Base-by-base conservation (phyloP, 805 yeast species). In the Nakazawaea ishiwadae region DNA sequence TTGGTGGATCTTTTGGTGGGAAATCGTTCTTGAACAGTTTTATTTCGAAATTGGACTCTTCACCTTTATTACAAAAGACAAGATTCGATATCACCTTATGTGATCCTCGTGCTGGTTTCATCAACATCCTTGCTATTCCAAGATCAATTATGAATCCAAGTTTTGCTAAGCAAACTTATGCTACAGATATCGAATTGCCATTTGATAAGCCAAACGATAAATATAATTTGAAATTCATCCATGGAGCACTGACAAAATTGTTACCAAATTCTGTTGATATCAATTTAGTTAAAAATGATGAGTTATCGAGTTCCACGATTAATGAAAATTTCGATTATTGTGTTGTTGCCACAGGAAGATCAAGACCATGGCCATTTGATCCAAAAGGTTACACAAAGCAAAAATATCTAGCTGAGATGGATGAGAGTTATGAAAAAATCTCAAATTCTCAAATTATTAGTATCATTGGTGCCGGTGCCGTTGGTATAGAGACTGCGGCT, bases 341-440 rank as follows among this genome's bases (percentile, higher is more conserved):
- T 16, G 58, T 75, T 9, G 51, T 65, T 39, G 75, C 79, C 4
- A 55, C 73, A 2, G 81, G 81, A 1, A 59, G 80, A 51, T 60
- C 73, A 39, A 57, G 81, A 45, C 57, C 59, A 31, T 74, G 78
- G 77, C 81, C 81, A 11, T 66, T 72, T 28, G 73, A 75, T 27
- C 81, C 80, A 3, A 51, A 58, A n/a, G 77, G 70, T 0, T 49
- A 48, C 35, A 66, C 68, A 10, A 56, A 51, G 38, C 59, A 60
- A 14, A 53, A 51, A 6, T 74, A 60, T 48, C 42, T 66, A 20
- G 44, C 53, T 15, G 81, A 76, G 48, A 73, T 75, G 77, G 37
- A 44, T 4, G 48, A 51, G 16, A 59, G 65, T 29, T 49, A 50
- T 20, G 48, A 50, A 1, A 52, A 55, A n/a, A 62, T 75, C 36